These are phyloP conservation scores for Limtongia smithiae DNA, from an alignment of 805 yeast species.

Conservation along the genomic window DNA sequence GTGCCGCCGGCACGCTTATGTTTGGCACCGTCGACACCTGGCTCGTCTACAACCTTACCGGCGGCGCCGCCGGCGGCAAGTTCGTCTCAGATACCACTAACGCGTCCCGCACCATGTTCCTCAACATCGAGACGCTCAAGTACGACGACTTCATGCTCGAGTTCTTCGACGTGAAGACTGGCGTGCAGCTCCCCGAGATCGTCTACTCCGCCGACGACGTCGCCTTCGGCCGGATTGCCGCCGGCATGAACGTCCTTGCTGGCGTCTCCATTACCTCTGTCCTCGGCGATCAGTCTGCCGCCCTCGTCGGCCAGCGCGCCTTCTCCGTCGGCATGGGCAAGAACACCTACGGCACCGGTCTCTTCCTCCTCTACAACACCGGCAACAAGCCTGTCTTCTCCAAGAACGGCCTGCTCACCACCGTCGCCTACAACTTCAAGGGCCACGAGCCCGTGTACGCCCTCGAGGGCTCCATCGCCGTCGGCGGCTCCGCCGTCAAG, in stretches of 20 bases:
- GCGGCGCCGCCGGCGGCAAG: constrained; percentile 46
- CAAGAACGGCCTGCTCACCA: constrained; percentile 79
- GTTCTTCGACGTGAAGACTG: constrained; percentile 75
- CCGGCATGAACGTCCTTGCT: constrained; percentile 45
- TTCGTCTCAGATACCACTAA: constrained; percentile 79
- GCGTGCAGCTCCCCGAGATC: constrained; percentile 66
- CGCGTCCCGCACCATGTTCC: constrained; percentile 86
- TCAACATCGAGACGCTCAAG: constrained; percentile 71
- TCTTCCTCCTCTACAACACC: constrained; percentile 83
- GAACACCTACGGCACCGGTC: constrained; percentile 96
- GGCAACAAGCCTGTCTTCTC: constrained; percentile 70
- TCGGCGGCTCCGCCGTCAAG: constrained; percentile 90
- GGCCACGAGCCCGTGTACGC: constrained; percentile 74
- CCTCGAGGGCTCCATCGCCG: constrained; percentile 92
- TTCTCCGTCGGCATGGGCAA: constrained; percentile 80
- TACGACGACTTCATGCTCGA: constrained; percentile 73
- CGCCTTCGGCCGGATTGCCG: constrained; percentile 65
- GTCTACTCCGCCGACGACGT: constrained; percentile 62
- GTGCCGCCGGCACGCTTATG: constrained; percentile 74
- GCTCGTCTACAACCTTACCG: constrained; percentile 80
- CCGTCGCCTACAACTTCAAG: constrained; percentile 89
- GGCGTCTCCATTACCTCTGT: constrained; percentile 82
- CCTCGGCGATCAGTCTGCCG: constrained; percentile 91
- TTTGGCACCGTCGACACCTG: constrained; percentile 95
- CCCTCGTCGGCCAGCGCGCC: constrained; percentile 89